Evolutionary conservation across 2,329 filamentous ascomycete genomes (phyloP).

Genomic region (Raffaelea arxii): DNA sequence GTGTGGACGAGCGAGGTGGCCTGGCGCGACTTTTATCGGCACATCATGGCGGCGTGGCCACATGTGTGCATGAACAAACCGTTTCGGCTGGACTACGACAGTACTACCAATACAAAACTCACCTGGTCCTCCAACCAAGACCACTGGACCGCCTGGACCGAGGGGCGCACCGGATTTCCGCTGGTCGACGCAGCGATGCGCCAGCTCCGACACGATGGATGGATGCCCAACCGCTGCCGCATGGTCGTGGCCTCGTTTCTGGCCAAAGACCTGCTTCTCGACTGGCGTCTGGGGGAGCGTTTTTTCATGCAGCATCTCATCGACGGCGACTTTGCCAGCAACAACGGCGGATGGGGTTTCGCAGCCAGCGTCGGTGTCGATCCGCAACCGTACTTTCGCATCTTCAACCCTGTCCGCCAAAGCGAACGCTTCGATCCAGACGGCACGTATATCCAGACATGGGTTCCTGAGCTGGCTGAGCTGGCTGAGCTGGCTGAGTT

Average conservation of each 20-base stretch:
- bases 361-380: slow-evolving; percentile 27
- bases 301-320: slow-evolving; percentile 77
- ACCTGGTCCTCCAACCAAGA: slow-evolving; percentile 67
- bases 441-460: slow-evolving; percentile 72
- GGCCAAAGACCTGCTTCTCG: slow-evolving; percentile 68
- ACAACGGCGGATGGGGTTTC: slow-evolving; percentile 56
- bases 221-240: slow-evolving; percentile 77
- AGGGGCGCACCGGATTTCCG: slow-evolving; percentile 68
- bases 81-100: slow-evolving; percentile 72
- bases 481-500: slow-evolving; percentile 51
- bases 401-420: slow-evolving; percentile 80
- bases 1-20: slow-evolving; percentile 76
- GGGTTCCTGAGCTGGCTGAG: slow-evolving; percentile 65
- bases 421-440: slow-evolving; percentile 76
- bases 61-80: slow-evolving; percentile 62
- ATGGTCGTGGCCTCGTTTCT: slow-evolving; percentile 81
- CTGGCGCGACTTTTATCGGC: slow-evolving; percentile 83
- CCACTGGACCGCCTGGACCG: slow-evolving; percentile 64
- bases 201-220: slow-evolving; percentile 57
- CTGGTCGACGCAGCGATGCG: slow-evolving; percentile 84
- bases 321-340: slow-evolving; percentile 71
- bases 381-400: slow-evolving; percentile 70
- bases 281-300: slow-evolving; percentile 74
- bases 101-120: too few relatives aligned
- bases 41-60: slow-evolving; percentile 77